Conservation (phyloP, 2,329 filamentous ascomycete species). For the Nemania serpens region DNA sequence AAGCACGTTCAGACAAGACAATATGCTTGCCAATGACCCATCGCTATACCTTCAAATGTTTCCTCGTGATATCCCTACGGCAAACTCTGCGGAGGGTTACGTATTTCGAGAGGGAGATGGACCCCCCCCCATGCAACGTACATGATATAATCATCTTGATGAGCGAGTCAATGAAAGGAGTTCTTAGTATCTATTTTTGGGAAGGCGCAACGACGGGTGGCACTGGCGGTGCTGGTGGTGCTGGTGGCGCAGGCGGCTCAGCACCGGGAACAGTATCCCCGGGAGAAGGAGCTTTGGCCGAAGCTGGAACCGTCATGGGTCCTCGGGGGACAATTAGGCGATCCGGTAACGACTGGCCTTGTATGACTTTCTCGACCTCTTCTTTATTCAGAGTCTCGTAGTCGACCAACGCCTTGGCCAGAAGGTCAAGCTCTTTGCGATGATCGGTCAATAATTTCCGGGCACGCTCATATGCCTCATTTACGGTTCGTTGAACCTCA, state of each 20-base stretch:
- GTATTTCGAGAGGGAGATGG: not conserved
- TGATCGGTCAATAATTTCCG: slow-evolving; percentile 71
- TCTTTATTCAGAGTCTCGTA: slow-evolving; percentile 90
- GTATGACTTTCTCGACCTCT: slow-evolving; percentile 89
- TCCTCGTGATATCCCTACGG: slow-evolving; percentile 2
- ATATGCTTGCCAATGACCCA: not conserved
- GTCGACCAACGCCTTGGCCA: slow-evolving; percentile 88
- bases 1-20: not conserved
- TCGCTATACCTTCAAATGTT: slow-evolving; percentile 21
- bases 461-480: slow-evolving; percentile 79
- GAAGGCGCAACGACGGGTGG: slow-evolving; percentile 30
- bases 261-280: slow-evolving; percentile 29
- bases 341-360: slow-evolving; percentile 77
- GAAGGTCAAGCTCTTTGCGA: slow-evolving; percentile 81
- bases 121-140: not conserved
- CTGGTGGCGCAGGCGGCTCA: slow-evolving; percentile 35
- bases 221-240: slow-evolving; percentile 36
- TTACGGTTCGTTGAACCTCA: slow-evolving; percentile 84
- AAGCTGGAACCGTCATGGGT: slow-evolving; percentile 70
- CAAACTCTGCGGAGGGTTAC: not conserved
- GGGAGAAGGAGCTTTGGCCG: slow-evolving; percentile 33
- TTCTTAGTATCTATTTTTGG: slow-evolving; percentile 3
- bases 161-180: not conserved
- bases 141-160: slow-evolving; percentile 5
- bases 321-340: slow-evolving; percentile 65